Conservation (phyloP, 2,329 filamentous ascomycete species). For the Colletotrichum nymphaeae region DNA sequence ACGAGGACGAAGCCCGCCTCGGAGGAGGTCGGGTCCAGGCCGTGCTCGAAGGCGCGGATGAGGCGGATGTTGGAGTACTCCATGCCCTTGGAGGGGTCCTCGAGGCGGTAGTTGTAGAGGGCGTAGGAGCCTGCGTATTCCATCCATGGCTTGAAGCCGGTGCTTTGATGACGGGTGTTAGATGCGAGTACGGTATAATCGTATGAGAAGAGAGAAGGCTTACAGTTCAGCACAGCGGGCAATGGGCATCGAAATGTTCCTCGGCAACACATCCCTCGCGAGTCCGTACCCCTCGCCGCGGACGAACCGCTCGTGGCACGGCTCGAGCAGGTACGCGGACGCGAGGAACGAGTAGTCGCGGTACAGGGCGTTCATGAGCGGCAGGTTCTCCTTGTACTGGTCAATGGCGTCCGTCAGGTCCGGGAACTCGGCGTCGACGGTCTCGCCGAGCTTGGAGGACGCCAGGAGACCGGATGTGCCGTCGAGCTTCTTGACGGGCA, state of each 20-base stretch:
- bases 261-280: conserved; percentile 78
- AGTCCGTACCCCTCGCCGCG: conserved; percentile 83
- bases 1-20: conserved; percentile 97
- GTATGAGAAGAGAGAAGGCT: conserved; percentile 50
- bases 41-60: conserved; percentile 90
- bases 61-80: conserved; percentile 79
- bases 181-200: too few relatives aligned
- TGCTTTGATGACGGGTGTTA: conserved; percentile 43
- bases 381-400: conserved; percentile 77
- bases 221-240: conserved; percentile 87
- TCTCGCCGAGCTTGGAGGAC: conserved; percentile 77
- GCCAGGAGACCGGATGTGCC: conserved; percentile 84
- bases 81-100: conserved; percentile 66
- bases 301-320: conserved; percentile 81
- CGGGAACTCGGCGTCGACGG: conserved; percentile 79
- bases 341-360: conserved; percentile 93
- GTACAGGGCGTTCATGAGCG: conserved; percentile 86
- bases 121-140: conserved; percentile 80
- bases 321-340: conserved; percentile 90
- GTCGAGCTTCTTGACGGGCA: conserved; percentile 81
- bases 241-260: conserved; percentile 82
- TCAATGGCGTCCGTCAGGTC: conserved; percentile 82
- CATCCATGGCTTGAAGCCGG: conserved; percentile 92
- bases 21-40: conserved; percentile 86
- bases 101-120: conserved; percentile 74